Percentiles rank a stretch among this genome's conserved stretches.
These are phyloP conservation scores for Candida sakaeoensis DNA, from an alignment of 805 yeast species.

Conservation along the genomic window DNA sequence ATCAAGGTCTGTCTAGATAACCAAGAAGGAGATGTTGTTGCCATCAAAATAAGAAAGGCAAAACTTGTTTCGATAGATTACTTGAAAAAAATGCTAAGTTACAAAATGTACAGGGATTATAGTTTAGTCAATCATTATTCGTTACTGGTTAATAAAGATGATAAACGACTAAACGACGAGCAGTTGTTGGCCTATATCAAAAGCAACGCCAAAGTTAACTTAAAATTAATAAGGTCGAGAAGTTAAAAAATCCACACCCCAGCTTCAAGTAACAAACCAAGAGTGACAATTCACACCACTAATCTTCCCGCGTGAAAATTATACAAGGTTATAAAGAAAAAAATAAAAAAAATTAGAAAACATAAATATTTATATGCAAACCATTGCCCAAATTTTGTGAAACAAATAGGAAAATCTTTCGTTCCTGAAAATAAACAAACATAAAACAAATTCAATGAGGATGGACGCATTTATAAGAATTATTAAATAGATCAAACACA, in stretches of 20 bases:
- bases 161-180: constrained; percentile 6
- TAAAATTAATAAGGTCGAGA: constrained; percentile 20
- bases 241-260: neutral
- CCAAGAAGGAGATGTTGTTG: constrained; percentile 28
- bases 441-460: no score
- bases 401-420: neutral
- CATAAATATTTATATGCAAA: neutral
- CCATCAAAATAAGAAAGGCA: constrained; percentile 20
- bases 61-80: constrained; percentile 22
- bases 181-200: constrained; percentile 17
- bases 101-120: constrained; percentile 29
- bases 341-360: no score
- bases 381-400: neutral
- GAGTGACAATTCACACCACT: no score
- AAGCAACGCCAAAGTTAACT: constrained; percentile 20
- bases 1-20: constrained; percentile 25
- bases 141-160: constrained; percentile 14
- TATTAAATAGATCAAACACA: no score
- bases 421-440: neutral
- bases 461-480: no score
- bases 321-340: no score
- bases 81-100: constrained; percentile 24
- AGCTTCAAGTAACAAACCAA: neutral
- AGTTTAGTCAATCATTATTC: constrained; percentile 25
- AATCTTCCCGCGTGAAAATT: no score